phyloP scores from a whole-genome alignment of 768 basidiomycete genomes.

The Termitomyces sp. region DNA sequence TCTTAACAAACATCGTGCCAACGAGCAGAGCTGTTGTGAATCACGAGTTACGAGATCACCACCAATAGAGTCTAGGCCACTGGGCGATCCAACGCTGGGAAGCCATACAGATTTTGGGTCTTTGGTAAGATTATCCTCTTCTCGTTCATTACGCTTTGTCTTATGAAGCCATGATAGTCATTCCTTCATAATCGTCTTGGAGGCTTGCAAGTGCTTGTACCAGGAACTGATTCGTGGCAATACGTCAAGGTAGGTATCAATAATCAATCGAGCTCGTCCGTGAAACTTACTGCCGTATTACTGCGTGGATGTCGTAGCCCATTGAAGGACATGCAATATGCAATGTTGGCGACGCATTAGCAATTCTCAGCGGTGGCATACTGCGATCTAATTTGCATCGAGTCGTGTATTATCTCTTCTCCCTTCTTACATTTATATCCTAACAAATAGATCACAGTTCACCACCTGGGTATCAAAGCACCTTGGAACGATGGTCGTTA shows the following conservation, averaged over 20 bases:
- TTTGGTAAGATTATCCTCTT: constrained; percentile 36
- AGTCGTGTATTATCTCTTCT: constrained; percentile 1
- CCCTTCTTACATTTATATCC: neutral
- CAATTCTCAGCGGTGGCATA: constrained; percentile 18
- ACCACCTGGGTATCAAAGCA: constrained; percentile 55
- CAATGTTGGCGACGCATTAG: constrained; percentile 37
- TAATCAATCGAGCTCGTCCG: neutral
- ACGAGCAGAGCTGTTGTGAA: constrained; percentile 55
- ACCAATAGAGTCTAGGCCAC: constrained; percentile 26
- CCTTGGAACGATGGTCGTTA: constrained; percentile 58
- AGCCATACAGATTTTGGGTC: constrained; percentile 74
- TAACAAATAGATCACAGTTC: constrained; percentile 32
- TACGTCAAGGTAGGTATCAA: constrained; percentile 54
- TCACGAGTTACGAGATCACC: constrained; percentile 50
- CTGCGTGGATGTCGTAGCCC: constrained; percentile 26
- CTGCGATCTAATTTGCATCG: constrained; percentile 20
- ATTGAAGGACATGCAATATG: constrained; percentile 51
- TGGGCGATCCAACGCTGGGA: constrained; percentile 38
- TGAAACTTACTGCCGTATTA: neutral
- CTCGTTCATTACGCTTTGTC: neutral
- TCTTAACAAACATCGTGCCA: constrained; percentile 34
- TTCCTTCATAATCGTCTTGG: constrained; percentile 70
- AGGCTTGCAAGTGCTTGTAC: constrained; percentile 65
- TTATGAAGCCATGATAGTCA: constrained; percentile 37
- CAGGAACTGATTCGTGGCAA: constrained; percentile 60